Conservation (phyloP, 176 grass and related monocot genomes). For the Oryza meridionalis region DNA sequence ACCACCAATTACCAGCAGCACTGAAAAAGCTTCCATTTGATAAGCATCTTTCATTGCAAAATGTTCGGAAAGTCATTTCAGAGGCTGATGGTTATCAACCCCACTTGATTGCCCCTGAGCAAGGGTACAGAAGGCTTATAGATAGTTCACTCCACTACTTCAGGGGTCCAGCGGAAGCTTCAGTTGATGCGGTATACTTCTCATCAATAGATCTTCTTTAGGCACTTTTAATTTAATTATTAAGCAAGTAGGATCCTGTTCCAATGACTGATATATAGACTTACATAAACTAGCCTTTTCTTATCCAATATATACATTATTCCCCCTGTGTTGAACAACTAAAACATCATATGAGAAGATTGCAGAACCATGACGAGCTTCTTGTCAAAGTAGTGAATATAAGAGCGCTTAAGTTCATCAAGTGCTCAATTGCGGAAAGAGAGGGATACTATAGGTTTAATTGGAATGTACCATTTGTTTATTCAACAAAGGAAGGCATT, state of each 20-base stretch:
- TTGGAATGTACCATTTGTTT: too few species aligned
- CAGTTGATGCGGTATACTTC: constrained; percentile 88
- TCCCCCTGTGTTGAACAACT: constrained; percentile 1
- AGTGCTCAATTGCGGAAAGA: background rate
- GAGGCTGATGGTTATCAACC: constrained; percentile 99
- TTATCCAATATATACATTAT: background rate
- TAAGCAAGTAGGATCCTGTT: constrained; percentile 21
- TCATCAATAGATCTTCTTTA: constrained; percentile 26
- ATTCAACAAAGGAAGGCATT: background rate
- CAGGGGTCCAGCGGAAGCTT: constrained; percentile 95
- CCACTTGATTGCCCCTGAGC: constrained; percentile 98
- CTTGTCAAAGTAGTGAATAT: constrained; percentile 3
- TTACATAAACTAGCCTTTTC: constrained; percentile 20
- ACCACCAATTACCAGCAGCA: constrained; percentile 91
- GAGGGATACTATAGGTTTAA: too few species aligned
- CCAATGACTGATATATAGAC: background rate
- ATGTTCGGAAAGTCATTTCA: constrained; percentile 94
- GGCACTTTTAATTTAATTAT: constrained; percentile 26
- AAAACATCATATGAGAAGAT: constrained; percentile 13
- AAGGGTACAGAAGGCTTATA: constrained; percentile 96
- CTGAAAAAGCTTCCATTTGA: constrained; percentile 99
- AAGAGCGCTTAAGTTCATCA: constrained; percentile 4
- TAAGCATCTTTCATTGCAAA: constrained; percentile 90
- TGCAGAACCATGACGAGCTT: background rate
- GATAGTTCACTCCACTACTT: constrained; percentile 99